Evolutionary conservation across 2,329 filamentous ascomycete species (phyloP).

Genomic region (Exophiala spinifera): DNA sequence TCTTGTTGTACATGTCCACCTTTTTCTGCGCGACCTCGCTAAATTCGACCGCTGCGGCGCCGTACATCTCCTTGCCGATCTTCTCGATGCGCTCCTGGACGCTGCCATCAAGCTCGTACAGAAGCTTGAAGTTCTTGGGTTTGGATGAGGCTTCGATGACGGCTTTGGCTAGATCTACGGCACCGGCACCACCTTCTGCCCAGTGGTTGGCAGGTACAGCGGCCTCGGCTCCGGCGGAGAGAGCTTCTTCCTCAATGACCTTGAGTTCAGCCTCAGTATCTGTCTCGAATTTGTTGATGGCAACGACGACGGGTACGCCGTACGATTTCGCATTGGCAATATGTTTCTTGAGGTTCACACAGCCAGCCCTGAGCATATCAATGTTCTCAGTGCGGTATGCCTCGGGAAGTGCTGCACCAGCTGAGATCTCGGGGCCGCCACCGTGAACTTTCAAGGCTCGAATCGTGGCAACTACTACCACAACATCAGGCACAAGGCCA

Average conservation of each 20-base stretch:
- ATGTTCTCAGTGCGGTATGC: conserved; percentile 93
- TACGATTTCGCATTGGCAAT: conserved; percentile 86
- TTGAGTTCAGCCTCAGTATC: conserved; percentile 91
- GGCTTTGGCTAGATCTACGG: conserved; percentile 80
- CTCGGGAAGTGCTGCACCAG: conserved; percentile 77
- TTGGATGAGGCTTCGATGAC: conserved; percentile 80
- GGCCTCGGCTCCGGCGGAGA: conserved; percentile 88
- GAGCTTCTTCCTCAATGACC: conserved; percentile 83
- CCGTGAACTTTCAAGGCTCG: conserved; percentile 96
- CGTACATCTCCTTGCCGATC: conserved; percentile 93
- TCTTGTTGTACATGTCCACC: conserved; percentile 88
- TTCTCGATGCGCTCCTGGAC: conserved; percentile 87
- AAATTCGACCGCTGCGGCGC: conserved; percentile 83
- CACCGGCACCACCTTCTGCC: conserved; percentile 89
- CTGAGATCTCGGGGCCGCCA: conserved; percentile 87
- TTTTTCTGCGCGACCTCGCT: conserved; percentile 93
- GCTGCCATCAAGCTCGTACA: conserved; percentile 75
- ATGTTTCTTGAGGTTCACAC: conserved; percentile 93
- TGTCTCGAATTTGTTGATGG: conserved; percentile 93
- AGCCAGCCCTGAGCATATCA: conserved; percentile 83
- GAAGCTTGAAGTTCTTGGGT: conserved; percentile 80
- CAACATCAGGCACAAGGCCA: conserved; percentile 85
- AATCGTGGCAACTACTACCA: conserved; percentile 92
- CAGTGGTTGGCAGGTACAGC: conserved; percentile 95
- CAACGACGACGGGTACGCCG: conserved; percentile 90